phyloP scores from a whole-genome alignment of 495 filamentous ascomycete genomes.

The Chaetomium tenue region DNA sequence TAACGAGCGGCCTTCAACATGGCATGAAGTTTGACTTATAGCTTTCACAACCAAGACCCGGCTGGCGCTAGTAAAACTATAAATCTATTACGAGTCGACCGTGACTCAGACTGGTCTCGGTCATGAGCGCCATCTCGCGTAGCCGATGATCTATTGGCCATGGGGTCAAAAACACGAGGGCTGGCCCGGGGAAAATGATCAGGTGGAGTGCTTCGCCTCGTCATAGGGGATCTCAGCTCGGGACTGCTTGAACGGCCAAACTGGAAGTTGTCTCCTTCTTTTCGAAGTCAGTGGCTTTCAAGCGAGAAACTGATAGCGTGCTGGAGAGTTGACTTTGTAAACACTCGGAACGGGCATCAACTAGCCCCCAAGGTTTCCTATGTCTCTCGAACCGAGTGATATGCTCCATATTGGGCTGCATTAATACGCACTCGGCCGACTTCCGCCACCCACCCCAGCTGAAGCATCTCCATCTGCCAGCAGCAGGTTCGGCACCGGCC shows the following conservation, averaged over 20 bases:
- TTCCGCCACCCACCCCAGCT: background rate
- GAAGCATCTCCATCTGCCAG: background rate
- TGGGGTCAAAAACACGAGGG: conserved; percentile 1
- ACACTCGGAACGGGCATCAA: too few relatives aligned
- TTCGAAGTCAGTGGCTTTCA: background rate
- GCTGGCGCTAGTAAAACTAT: too few relatives aligned
- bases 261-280: background rate
- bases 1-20: background rate
- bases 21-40: too few relatives aligned
- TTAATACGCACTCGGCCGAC: background rate
- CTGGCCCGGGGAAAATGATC: conserved; percentile 8
- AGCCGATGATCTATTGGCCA: background rate
- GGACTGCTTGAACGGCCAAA: background rate
- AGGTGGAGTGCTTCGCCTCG: background rate
- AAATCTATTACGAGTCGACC: background rate
- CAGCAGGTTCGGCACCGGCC: too few relatives aligned
- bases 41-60: too few relatives aligned
- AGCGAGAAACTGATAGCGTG: background rate
- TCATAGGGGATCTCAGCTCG: background rate
- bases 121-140: background rate
- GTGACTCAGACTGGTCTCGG: background rate
- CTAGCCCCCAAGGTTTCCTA: too few relatives aligned
- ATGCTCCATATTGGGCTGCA: background rate
- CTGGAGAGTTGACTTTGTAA: too few relatives aligned
- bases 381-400: background rate